Evolutionary conservation across 495 filamentous ascomycete species (phyloP).

Genomic region (Patellaria atrata): DNA sequence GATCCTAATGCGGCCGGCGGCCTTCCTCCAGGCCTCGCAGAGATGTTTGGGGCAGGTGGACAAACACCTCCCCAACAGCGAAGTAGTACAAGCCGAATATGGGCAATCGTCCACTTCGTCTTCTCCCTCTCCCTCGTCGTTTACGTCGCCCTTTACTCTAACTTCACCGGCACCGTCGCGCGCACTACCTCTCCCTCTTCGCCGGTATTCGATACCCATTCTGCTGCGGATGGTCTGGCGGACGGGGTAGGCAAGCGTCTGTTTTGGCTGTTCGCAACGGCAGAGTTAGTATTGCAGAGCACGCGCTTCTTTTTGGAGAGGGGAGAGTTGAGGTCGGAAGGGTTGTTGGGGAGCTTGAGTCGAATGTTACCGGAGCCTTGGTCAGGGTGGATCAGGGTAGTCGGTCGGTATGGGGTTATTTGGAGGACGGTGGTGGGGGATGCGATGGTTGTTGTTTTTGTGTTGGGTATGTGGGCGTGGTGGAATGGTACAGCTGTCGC

Average conservation of each 20-base stretch:
- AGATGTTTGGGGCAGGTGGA: constrained; percentile 25
- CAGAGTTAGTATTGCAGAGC: constrained; percentile 57
- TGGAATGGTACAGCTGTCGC: constrained; percentile 29
- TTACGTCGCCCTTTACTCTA: constrained; percentile 50
- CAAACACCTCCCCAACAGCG: constrained; percentile 25
- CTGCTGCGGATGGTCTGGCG: constrained; percentile 23
- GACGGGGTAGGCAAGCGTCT: constrained; percentile 19
- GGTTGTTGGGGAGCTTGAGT: constrained; percentile 42
- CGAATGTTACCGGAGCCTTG: constrained; percentile 43
- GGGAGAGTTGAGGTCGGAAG: constrained; percentile 29
- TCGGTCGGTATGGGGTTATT: constrained; percentile 55
- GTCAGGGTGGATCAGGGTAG: constrained; percentile 41
- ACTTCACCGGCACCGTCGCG: constrained; percentile 41
- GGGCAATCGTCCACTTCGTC: constrained; percentile 62
- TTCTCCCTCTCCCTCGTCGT: constrained; percentile 57
- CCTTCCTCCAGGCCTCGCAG: constrained; percentile 34
- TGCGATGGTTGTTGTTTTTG: constrained; percentile 59
- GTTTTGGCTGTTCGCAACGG: constrained; percentile 72
- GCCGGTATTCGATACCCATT: too few species aligned
- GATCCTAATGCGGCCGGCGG: constrained; percentile 23
- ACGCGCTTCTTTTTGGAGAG: constrained; percentile 51
- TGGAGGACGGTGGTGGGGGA: constrained; percentile 46
- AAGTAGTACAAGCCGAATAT: constrained; percentile 42
- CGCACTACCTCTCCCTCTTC: constrained; percentile 20
- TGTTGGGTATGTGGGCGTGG: constrained; percentile 59